Conservation (phyloP, 2,329 filamentous ascomycete genomes). For the Polytolypa hystricis region DNA sequence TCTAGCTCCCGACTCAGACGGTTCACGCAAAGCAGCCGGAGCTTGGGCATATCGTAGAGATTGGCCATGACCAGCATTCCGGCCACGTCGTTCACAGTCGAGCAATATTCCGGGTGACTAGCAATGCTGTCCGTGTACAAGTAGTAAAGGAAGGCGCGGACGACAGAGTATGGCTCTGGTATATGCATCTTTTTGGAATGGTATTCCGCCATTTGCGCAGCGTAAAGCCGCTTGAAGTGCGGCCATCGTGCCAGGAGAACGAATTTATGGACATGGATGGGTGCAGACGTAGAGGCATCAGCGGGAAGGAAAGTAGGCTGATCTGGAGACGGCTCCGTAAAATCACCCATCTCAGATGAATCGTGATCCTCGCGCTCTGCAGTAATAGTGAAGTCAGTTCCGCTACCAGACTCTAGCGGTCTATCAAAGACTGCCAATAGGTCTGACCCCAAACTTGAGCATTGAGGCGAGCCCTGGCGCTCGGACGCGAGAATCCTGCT, state of each 20-base stretch:
- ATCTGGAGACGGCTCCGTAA: conserved; percentile 23
- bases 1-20: conserved; percentile 83
- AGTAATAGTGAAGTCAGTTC: conserved; percentile 83
- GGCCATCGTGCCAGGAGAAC: conserved; percentile 94
- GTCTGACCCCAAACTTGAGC: conserved; percentile 67
- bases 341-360: conserved; percentile 51
- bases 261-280: conserved; percentile 89
- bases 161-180: conserved; percentile 86
- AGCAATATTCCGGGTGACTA: conserved; percentile 47
- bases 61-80: conserved; percentile 96
- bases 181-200: conserved; percentile 98
- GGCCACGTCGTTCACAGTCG: conserved; percentile 69
- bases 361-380: conserved; percentile 60
- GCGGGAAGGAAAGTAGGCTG: conserved; percentile 25
- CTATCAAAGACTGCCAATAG: conserved; percentile 80
- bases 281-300: conserved; percentile 52
- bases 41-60: conserved; percentile 91
- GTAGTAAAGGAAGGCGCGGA: conserved; percentile 90
- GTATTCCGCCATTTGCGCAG: conserved; percentile 92
- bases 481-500: conserved; percentile 42
- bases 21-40: conserved; percentile 83
- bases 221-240: conserved; percentile 85
- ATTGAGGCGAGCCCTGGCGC: conserved; percentile 39
- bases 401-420: conserved; percentile 70
- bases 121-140: conserved; percentile 89